A percentile compares a stretch with the other conserved stretches of the same genome.
These are phyloP conservation scores for Incumbomyces lentus DNA, from an alignment of 2,329 filamentous ascomycete species.

Conservation along the genomic window DNA sequence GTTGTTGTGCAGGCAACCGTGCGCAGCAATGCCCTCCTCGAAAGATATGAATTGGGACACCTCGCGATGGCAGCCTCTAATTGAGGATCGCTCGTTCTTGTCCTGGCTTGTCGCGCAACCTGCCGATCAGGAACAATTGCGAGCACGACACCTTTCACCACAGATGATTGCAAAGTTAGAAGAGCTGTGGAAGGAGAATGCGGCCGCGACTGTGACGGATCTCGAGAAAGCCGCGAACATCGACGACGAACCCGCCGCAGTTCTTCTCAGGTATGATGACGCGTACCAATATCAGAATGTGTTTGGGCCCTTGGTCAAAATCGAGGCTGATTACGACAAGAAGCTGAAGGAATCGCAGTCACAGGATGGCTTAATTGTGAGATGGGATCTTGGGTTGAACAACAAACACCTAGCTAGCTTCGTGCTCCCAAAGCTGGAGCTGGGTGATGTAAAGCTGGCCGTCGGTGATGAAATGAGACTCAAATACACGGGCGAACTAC, in stretches of 20 bases:
- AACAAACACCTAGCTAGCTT: constrained; percentile 96
- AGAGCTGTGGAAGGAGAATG: constrained; percentile 97
- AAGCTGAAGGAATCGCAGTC: constrained; percentile 98
- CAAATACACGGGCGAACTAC: constrained; percentile 89
- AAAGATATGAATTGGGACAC: constrained; percentile 99
- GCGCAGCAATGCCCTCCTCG: constrained; percentile 83
- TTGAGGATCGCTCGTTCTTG: constrained; percentile 91
- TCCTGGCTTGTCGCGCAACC: constrained; percentile 85
- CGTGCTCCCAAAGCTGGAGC: constrained; percentile 89
- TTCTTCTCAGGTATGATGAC: constrained; percentile 88
- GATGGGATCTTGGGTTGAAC: constrained; percentile 91
- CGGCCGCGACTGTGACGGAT: constrained; percentile 76
- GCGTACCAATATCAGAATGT: constrained; percentile 98
- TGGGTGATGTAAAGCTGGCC: constrained; percentile 93
- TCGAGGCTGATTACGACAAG: constrained; percentile 97
- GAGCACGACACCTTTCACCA: constrained; percentile 81
- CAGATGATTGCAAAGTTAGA: constrained; percentile 94
- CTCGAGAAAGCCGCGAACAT: constrained; percentile 83
- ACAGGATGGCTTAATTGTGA: constrained; percentile 86
- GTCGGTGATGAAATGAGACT: constrained; percentile 98
- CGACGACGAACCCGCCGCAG: constrained; percentile 89
- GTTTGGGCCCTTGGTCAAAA: constrained; percentile 94
- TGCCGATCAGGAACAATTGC: constrained; percentile 88
- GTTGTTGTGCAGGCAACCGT: constrained; percentile 89
- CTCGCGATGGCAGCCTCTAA: constrained; percentile 92